These are phyloP conservation scores for Sechiopsis laciniata DNA, from an alignment of 306 rosid genomes.

Conservation along the genomic window DNA sequence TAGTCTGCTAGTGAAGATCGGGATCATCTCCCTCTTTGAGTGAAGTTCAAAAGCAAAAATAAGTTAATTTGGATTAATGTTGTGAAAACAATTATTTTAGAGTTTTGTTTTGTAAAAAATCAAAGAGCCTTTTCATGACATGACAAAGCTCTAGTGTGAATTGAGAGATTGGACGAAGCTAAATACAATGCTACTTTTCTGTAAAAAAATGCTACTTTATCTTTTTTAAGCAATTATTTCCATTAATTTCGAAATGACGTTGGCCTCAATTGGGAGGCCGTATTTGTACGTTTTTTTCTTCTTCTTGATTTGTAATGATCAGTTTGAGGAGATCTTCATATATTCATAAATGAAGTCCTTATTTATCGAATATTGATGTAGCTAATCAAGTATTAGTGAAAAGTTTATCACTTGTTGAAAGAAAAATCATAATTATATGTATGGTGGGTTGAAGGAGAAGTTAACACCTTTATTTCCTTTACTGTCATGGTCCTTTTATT, in stretches of 20 bases:
- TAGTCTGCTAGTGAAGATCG: neutral
- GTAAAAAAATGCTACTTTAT: neutral
- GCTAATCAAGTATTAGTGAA: neutral
- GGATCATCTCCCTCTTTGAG: neutral
- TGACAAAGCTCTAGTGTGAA: neutral
- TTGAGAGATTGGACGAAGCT: neutral
- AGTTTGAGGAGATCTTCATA: too few species aligned
- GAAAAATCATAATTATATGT: neutral
- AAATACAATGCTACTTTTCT: too few species aligned
- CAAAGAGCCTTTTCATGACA: neutral
- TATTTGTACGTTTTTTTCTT: neutral
- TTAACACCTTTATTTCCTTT: neutral
- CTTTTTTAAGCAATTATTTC: neutral
- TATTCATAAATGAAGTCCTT: too few species aligned
- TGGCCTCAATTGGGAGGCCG: neutral
- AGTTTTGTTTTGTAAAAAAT: neutral
- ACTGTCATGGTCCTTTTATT: neutral
- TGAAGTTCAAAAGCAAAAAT: constrained; percentile 11
- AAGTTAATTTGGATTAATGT: neutral
- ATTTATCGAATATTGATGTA: neutral
- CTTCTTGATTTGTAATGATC: neutral
- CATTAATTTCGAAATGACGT: neutral
- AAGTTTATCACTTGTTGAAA: neutral
- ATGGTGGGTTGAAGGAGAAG: neutral
- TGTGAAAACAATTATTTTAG: neutral